Evolutionary conservation across 2,329 filamentous ascomycete genomes (phyloP).

Genomic region (Diaporthe australafricana): DNA sequence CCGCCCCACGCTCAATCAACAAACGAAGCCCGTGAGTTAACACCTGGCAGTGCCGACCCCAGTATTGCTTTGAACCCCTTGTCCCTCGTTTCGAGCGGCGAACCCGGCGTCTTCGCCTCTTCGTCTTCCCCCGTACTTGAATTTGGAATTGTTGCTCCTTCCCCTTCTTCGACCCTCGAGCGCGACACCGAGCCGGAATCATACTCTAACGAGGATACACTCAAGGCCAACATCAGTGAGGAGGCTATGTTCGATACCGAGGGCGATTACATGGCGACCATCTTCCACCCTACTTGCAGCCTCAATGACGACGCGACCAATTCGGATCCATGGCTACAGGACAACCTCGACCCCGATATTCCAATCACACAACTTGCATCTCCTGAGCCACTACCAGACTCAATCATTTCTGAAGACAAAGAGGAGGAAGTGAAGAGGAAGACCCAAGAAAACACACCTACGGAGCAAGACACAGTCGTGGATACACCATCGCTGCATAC

Average conservation of each 20-base stretch:
- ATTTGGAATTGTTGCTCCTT: slow-evolving; percentile 29
- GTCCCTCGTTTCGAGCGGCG: slow-evolving; percentile 4
- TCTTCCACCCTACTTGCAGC: neutral
- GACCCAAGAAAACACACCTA: neutral
- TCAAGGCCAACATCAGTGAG: slow-evolving; percentile 31
- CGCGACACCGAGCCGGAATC: slow-evolving; percentile 23
- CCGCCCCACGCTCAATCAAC: slow-evolving; percentile 8
- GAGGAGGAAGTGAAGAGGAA: neutral
- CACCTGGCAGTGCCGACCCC: slow-evolving; percentile 32
- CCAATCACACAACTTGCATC: neutral
- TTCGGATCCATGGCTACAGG: neutral
- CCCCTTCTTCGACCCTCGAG: slow-evolving; percentile 12
- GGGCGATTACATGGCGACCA: neutral
- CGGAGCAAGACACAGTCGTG: neutral
- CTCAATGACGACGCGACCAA: neutral
- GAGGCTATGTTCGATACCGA: neutral
- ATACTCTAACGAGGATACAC: slow-evolving; percentile 31
- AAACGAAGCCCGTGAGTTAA: slow-evolving; percentile 33
- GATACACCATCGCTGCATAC: neutral
- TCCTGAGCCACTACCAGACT: neutral
- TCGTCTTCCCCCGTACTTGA: neutral
- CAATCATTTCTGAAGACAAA: neutral
- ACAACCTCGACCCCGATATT: neutral
- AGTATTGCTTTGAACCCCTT: slow-evolving; percentile 33
- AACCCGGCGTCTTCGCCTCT: neutral